phyloP scores from a whole-genome alignment of 257 asterid genomes.

The Nicotiana noctiflora region DNA sequence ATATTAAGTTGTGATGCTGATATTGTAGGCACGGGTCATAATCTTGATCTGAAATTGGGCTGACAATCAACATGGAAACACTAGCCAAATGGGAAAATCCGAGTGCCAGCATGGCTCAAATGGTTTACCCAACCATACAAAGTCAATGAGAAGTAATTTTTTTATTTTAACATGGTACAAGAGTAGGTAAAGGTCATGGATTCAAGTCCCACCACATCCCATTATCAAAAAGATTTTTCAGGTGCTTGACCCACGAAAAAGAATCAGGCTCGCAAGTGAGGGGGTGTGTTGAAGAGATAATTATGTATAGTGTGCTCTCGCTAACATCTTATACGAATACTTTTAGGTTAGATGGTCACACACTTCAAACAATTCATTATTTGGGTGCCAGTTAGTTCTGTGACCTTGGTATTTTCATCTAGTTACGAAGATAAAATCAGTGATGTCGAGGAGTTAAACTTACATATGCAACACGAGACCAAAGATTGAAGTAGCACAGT shows the following conservation, averaged over 20 bases:
- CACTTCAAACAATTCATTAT: neutral
- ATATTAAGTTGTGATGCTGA: slow-evolving; percentile 32
- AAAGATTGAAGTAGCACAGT: slow-evolving; percentile 62
- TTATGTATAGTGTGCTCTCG: neutral
- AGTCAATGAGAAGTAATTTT: neutral
- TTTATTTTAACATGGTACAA: neutral
- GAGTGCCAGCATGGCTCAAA: slow-evolving; percentile 31
- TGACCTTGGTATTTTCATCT: neutral
- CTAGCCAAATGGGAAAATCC: slow-evolving; percentile 17
- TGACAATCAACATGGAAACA: slow-evolving; percentile 24
- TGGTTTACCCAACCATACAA: slow-evolving; percentile 21
- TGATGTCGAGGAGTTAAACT: slow-evolving; percentile 21
- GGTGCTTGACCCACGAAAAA: neutral
- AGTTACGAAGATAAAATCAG: neutral
- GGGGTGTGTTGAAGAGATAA: neutral
- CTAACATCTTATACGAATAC: neutral
- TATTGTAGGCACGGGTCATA: slow-evolving; percentile 35
- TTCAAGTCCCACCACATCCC: neutral
- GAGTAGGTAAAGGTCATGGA: neutral
- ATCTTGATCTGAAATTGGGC: slow-evolving; percentile 58
- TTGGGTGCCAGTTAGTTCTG: neutral
- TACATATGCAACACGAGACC: slow-evolving; percentile 77
- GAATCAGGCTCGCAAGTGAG: neutral
- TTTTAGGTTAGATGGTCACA: neutral
- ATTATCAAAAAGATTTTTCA: neutral